Evolutionary conservation across 306 rosid genomes (phyloP).

Genomic region (Fagus crenata): DNA sequence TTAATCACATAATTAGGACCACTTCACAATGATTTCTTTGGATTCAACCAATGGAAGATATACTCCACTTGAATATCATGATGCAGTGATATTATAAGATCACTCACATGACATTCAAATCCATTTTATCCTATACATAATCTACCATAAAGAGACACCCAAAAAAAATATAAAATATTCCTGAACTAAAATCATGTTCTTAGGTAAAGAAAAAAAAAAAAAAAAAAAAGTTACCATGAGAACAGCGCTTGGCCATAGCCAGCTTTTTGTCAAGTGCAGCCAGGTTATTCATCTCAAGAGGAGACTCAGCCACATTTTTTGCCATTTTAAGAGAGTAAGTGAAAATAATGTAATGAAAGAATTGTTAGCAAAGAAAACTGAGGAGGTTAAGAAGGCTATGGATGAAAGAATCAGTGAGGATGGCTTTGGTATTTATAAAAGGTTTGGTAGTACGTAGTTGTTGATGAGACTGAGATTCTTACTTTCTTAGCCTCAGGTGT

Average conservation of each 20-base stretch:
- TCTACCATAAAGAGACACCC: not conserved
- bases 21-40: not conserved
- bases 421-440: constrained; percentile 45
- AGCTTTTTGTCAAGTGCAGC: constrained; percentile 69
- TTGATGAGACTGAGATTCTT: not conserved
- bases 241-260: constrained; percentile 82
- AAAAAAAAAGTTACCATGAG: constrained; percentile 50
- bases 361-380: not conserved
- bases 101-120: not conserved
- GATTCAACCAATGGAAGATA: constrained; percentile 11
- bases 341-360: not conserved
- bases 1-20: constrained; percentile 20
- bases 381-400: constrained; percentile 20
- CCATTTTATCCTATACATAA: not conserved
- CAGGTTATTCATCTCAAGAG: constrained; percentile 52
- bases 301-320: constrained; percentile 54
- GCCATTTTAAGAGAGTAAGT: constrained; percentile 46
- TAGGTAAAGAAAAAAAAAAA: not conserved
- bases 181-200: not conserved
- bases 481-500: not conserved
- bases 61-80: not conserved
- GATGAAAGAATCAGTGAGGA: constrained; percentile 31
- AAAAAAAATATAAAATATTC: not conserved
- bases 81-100: not conserved
- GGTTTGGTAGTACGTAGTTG: constrained; percentile 7